Conservation (phyloP, 208 protist genomes). For the Phytomonas francai region DNA sequence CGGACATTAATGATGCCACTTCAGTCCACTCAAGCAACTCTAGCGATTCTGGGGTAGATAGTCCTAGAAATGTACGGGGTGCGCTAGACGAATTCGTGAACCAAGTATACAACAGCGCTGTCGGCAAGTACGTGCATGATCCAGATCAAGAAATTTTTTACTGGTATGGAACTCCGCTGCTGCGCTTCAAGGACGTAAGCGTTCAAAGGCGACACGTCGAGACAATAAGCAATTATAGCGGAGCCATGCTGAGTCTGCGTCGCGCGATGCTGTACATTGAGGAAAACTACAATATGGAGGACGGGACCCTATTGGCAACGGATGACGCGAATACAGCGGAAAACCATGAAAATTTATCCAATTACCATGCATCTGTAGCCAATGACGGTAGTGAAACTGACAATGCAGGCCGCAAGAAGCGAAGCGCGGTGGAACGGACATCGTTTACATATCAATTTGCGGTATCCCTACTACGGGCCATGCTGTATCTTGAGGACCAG, state of each 20-base stretch:
- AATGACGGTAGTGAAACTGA: no score
- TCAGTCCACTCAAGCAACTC: background rate
- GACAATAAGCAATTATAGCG: conserved; percentile 39
- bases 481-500: conserved; percentile 59
- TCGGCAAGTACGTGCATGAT: conserved; percentile 4
- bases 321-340: conserved; percentile 24
- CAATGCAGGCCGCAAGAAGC: background rate
- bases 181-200: conserved; percentile 27
- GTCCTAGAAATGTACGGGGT: background rate
- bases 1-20: no score
- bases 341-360: conserved; percentile 2
- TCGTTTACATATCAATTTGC: conserved; percentile 50
- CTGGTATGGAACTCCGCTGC: conserved; percentile 70
- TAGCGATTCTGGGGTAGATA: background rate
- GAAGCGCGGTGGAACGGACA: conserved; percentile 16
- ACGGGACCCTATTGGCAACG: conserved; percentile 32
- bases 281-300: conserved; percentile 71
- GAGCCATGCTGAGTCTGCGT: conserved; percentile 58
- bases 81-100: background rate
- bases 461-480: conserved; percentile 60
- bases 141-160: conserved; percentile 52
- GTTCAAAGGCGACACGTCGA: conserved; percentile 35
- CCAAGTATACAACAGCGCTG: conserved; percentile 1
- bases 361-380: no score
- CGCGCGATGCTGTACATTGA: conserved; percentile 83